Base-by-base conservation (phyloP, 2,329 filamentous ascomycete species). In the Clarireedia homoeocarpa region DNA sequence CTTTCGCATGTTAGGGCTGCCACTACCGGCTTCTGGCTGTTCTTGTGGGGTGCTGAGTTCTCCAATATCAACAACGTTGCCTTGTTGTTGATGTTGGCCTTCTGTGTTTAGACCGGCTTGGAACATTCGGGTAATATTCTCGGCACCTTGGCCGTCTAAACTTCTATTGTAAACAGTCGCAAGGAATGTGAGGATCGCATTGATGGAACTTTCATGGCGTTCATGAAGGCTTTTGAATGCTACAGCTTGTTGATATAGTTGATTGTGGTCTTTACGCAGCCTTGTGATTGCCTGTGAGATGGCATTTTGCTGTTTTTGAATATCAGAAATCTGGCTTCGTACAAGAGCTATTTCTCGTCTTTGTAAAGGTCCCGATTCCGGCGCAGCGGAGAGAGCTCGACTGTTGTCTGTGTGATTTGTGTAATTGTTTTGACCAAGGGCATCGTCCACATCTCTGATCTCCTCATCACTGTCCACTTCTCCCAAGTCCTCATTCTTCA, bases 191-290 rank as follows among this genome's bases (percentile, higher is more conserved):
- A 99, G 79, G 60, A 99, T 97, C n/a, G 92, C 92, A 67, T 96
- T 97, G 72, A 99, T 97, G 0, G 92, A 96, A 69, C 92, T 96
- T 69, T 99, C 94, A 67, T 99, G 94, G n/a, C 94, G 85, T 64
- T 92, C 91, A 67, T 97, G 92, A 68, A 95, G 84, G 58, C 83
- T 88, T 71, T 97, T 91, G 69, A 96, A 96, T 57, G 88, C 85
- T 46, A 88, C 80, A 0, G 92, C 91, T 71, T 96, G 91, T 55
- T 88, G 86, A 66, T 91, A 95, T 30, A 96, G 80, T 59, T 92
- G 85, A 59, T 90, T 85, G 67, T 97, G 94, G 66, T 96, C 91
- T 58, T 87, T 82, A 55, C 90, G 86, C 57, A 97, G 75, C 55
- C 88, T 84, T 53, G 79, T 81, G 63, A 99, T 91, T 60, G 92